Conservation (phyloP, 495 filamentous ascomycete genomes). For the Aspergillus conjunctus region DNA sequence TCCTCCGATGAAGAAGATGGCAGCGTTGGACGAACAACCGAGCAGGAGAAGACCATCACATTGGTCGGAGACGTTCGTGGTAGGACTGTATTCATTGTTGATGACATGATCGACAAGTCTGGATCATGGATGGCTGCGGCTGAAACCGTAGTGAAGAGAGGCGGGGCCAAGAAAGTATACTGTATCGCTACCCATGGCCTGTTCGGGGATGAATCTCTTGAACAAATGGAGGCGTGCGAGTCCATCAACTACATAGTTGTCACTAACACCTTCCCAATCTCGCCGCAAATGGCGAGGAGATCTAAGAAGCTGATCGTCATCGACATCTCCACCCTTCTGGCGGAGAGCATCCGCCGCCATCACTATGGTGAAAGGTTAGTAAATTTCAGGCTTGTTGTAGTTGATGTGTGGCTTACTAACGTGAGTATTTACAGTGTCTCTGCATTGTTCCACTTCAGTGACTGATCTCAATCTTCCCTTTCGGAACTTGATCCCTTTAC, state of each 20-base stretch:
- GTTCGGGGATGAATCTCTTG: conserved; percentile 85
- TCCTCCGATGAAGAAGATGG: conserved; percentile 93
- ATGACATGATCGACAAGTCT: conserved; percentile 98
- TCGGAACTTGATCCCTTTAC: not conserved
- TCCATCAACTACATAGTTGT: conserved; percentile 94
- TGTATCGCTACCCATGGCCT: conserved; percentile 97
- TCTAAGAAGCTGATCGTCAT: conserved; percentile 86
- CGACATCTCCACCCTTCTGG: conserved; percentile 81
- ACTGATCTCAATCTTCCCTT: conserved; percentile 28
- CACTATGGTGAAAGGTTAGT: conserved; percentile 77
- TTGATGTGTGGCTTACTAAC: conserved; percentile 23
- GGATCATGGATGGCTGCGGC: conserved; percentile 98
- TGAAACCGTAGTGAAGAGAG: conserved; percentile 92
- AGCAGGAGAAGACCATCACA: conserved; percentile 90
- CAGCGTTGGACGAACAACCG: conserved; percentile 62
- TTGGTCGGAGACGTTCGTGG: conserved; percentile 90
- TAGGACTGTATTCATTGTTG: conserved; percentile 86
- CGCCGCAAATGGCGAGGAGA: conserved; percentile 64
- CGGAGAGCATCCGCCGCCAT: conserved; percentile 92
- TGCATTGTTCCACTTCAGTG: conserved; percentile 71
- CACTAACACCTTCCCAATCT: conserved; percentile 94
- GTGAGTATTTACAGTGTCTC: conserved; percentile 64
- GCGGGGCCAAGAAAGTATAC: conserved; percentile 89
- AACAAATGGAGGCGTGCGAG: conserved; percentile 86
- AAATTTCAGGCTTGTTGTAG: conserved; percentile 19